phyloP scores from a whole-genome alignment of 306 rosid species.

The Oxytropis ochrocephala region DNA sequence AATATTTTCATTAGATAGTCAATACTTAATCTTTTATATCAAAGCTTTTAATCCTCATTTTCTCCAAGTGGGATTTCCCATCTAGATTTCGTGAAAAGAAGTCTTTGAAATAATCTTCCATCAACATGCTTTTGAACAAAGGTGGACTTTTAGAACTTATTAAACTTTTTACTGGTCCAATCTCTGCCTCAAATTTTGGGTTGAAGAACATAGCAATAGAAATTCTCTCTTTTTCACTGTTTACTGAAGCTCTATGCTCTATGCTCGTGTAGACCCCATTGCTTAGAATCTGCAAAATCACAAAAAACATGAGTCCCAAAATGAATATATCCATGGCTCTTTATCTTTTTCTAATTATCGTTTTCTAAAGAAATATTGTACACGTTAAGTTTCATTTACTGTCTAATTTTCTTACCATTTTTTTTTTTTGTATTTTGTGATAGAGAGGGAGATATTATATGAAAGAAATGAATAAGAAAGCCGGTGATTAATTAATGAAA shows the following conservation, averaged over 20 bases:
- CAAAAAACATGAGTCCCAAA: background rate
- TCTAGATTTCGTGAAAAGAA: conserved; percentile 45
- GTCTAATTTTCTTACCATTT: too few species aligned
- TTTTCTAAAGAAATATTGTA: too few species aligned
- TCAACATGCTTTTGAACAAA: conserved; percentile 32
- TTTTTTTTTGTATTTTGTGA: too few species aligned
- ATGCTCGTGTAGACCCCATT: conserved; percentile 65
- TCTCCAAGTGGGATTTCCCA: conserved; percentile 63
- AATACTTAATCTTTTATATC: background rate
- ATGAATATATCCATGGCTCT: background rate
- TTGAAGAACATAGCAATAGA: conserved; percentile 60
- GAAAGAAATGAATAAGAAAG: too few species aligned
- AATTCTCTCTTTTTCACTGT: conserved; percentile 55
- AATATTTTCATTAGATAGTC: background rate
- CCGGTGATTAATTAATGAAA: too few species aligned
- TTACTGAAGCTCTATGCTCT: conserved; percentile 66
- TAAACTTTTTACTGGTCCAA: conserved; percentile 38
- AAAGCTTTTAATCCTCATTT: conserved; percentile 35
- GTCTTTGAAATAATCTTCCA: conserved; percentile 49
- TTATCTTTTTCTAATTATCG: too few species aligned
- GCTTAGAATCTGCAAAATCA: conserved; percentile 53
- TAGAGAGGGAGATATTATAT: too few species aligned
- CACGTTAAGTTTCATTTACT: too few species aligned
- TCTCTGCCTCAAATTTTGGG: conserved; percentile 56
- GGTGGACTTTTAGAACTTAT: conserved; percentile 39